Evolutionary conservation across 1,139 yeast genomes (phyloP).

Genomic region (Candida tetrigidarum): DNA sequence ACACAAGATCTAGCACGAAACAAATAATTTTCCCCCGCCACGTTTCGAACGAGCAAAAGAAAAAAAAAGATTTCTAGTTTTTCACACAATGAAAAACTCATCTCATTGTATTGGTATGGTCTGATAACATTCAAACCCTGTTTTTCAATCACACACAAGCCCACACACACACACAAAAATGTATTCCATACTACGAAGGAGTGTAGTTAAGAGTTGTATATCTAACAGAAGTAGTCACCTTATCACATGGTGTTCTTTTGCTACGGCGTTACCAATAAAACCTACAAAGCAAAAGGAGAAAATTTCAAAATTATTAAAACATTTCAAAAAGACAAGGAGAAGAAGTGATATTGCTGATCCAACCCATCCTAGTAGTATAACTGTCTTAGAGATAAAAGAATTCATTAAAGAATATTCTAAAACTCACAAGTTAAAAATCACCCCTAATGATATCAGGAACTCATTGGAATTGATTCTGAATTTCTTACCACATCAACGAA

Average conservation of each 20-base stretch:
- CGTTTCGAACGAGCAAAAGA: too few relatives aligned
- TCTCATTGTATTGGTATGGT: too few relatives aligned
- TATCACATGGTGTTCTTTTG: too few relatives aligned
- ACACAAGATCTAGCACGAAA: too few relatives aligned
- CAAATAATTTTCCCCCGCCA: too few relatives aligned
- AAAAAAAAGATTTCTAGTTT: too few relatives aligned
- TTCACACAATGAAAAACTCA: too few relatives aligned
- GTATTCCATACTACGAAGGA: background rate
- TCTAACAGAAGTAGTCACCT: too few relatives aligned
- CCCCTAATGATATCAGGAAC: conserved; percentile 24
- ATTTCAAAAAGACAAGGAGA: conserved; percentile 15
- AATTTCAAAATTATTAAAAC: conserved; percentile 8
- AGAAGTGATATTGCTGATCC: conserved; percentile 17
- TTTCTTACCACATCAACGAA: conserved; percentile 28
- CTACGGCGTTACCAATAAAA: background rate
- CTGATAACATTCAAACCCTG: too few relatives aligned
- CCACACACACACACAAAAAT: too few relatives aligned
- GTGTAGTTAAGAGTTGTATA: background rate
- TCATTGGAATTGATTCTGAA: conserved; percentile 29
- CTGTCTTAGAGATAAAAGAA: conserved; percentile 12
- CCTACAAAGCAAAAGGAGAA: conserved; percentile 3
- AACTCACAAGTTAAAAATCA: conserved; percentile 11
- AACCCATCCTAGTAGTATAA: conserved; percentile 17
- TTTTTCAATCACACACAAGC: too few relatives aligned
- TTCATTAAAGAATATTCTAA: conserved; percentile 22